phyloP scores from a whole-genome alignment of 2,329 filamentous ascomycete species.

The Sphaerulina populicola region DNA sequence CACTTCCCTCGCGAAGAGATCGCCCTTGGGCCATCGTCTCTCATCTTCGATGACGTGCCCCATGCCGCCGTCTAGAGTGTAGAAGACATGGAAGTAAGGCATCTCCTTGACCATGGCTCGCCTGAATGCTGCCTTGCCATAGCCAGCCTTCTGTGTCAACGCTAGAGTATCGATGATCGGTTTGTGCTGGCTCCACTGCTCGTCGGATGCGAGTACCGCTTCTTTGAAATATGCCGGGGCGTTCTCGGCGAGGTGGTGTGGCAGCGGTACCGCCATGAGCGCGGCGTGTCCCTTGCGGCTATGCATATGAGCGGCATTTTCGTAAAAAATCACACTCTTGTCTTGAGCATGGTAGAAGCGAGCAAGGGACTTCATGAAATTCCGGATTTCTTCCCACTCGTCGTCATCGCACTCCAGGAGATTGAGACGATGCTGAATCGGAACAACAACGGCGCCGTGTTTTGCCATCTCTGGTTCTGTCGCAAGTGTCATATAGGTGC shows the following conservation, averaged over 20 bases:
- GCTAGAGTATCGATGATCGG: slow-evolving; percentile 84
- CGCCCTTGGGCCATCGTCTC: slow-evolving; percentile 76
- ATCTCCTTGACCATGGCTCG: slow-evolving; percentile 82
- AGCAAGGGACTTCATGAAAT: slow-evolving; percentile 96
- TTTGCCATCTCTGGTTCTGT: slow-evolving; percentile 81
- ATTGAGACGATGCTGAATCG: slow-evolving; percentile 77
- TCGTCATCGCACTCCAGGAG: slow-evolving; percentile 97
- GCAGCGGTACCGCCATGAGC: slow-evolving; percentile 77
- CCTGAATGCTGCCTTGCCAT: slow-evolving; percentile 76
- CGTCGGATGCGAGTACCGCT: slow-evolving; percentile 77
- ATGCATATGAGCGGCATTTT: slow-evolving; percentile 79
- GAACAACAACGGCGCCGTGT: slow-evolving; percentile 79
- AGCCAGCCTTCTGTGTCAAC: slow-evolving; percentile 50
- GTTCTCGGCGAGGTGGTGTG: slow-evolving; percentile 81
- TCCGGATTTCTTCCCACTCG: slow-evolving; percentile 97
- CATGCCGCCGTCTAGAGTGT: slow-evolving; percentile 80
- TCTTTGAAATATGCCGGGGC: slow-evolving; percentile 93
- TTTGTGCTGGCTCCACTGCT: slow-evolving; percentile 92
- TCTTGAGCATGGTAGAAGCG: slow-evolving; percentile 92
- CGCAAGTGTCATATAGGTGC: slow-evolving; percentile 78
- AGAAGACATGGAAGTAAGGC: slow-evolving; percentile 98
- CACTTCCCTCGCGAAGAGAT: slow-evolving; percentile 86
- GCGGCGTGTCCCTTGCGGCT: slow-evolving; percentile 69
- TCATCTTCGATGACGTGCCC: slow-evolving; percentile 88
- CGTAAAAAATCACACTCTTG: slow-evolving; percentile 90